Evolutionary conservation across 768 basidiomycete species (phyloP), one percentile per base, ranked within the genome.

Genomic region (Suillus sp.): DNA sequence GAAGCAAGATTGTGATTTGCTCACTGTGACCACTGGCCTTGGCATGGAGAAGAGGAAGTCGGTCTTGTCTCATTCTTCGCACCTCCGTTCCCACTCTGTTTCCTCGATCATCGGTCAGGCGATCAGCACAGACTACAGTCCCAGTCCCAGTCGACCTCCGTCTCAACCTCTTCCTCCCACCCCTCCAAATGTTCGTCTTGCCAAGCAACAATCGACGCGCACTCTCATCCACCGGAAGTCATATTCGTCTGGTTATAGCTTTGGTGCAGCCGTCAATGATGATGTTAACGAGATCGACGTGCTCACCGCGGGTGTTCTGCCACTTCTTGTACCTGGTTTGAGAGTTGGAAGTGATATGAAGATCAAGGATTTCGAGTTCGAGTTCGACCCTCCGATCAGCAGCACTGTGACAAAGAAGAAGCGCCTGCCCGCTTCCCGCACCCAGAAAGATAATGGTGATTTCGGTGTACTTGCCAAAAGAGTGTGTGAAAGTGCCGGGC

Each of bases 121-220:
- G 61, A 79, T 78, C 55, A 77, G 79, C 14, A 74, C 78, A 27
- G 68, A 78, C 64, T 75, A 78, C 64, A 85, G 78, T 38, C 70
- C 68, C 58, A 57, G 75, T 69, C 85, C 86, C 59, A 57, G 75
- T 69, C 85, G 86, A 11, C 89, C 90, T 35, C 89, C 90, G 4
- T 79, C 86, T 1, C 83, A 85, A 67, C 89, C 90, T 11, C 81
- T 91, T 38, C 89, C 90, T 13, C 89, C 90, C 2, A 92, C 89
- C n/a, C 89, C 89, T 35, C 88, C 87, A 1, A 87, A 81, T 62
- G 83, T 89, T 55, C 80, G 83, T 67, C 81, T 80, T 34, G 86
- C 83, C 54, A 84, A 82, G 58, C 80, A 81, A n/a, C 56, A 57
- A 40, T 57, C 56, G 6, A 84, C 82, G 45, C 74, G 80, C 69